Evolutionary conservation across 1,284 basidiomycete species (phyloP).

Genomic region (Trichosporon inkin): DNA sequence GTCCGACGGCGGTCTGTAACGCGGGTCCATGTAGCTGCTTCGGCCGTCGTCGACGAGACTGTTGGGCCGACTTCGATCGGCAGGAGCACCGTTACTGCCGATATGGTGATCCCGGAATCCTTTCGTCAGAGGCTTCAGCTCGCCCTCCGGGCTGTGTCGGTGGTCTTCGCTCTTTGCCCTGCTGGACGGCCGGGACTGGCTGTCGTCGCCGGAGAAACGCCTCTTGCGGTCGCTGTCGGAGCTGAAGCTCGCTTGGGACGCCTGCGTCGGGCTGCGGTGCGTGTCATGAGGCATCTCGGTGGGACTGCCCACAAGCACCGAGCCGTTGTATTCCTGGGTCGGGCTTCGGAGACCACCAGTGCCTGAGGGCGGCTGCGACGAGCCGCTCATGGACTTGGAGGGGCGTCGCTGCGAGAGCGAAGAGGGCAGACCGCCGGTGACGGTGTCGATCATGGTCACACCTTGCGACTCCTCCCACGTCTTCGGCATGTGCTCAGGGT

Average conservation of each 20-base stretch:
- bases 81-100: not conserved
- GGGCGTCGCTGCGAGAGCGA: not conserved
- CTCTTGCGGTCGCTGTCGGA: not conserved
- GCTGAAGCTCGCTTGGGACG: not conserved
- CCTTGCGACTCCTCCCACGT: constrained; percentile 20
- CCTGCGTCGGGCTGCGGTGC: not conserved
- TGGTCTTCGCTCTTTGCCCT: constrained; percentile 4
- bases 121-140: not conserved
- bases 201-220: not conserved
- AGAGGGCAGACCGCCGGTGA: not conserved
- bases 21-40: not conserved
- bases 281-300: not conserved
- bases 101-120: not conserved
- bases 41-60: not conserved
- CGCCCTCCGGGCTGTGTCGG: not conserved
- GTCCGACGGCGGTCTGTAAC: not conserved
- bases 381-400: not conserved
- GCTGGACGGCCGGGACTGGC: not conserved
- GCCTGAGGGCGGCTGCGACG: not conserved
- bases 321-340: not conserved
- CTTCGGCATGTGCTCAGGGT: constrained; percentile 37
- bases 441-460: constrained; percentile 1
- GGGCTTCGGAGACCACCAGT: not conserved
- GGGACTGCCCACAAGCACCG: not conserved
- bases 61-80: not conserved